These are phyloP conservation scores for Biscutella laevigata DNA, from an alignment of 441 rosid species.

Conservation along the genomic window DNA sequence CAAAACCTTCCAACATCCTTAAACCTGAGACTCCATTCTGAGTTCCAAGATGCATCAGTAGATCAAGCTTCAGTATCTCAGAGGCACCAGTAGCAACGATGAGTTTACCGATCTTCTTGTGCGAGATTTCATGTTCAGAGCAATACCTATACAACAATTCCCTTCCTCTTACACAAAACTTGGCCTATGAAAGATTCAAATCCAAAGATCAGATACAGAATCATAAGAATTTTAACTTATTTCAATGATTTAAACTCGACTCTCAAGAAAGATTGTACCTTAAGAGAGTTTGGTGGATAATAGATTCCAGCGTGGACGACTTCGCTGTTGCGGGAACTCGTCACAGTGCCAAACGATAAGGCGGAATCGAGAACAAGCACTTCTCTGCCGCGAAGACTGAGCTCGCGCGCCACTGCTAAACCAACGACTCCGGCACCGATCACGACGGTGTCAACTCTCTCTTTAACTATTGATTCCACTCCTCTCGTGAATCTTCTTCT, in stretches of 20 bases:
- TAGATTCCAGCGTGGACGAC: slow-evolving; percentile 94
- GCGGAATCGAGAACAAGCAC: slow-evolving; percentile 77
- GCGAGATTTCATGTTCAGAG: slow-evolving; percentile 42
- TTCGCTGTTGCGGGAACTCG: slow-evolving; percentile 83
- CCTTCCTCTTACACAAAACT: slow-evolving; percentile 70
- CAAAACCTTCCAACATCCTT: slow-evolving; percentile 58
- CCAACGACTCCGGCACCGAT: slow-evolving; percentile 92
- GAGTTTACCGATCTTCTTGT: slow-evolving; percentile 72
- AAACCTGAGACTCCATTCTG: slow-evolving; percentile 53
- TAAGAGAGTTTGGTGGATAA: slow-evolving; percentile 64
- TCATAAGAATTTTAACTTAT: too few relatives aligned
- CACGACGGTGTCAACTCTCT: slow-evolving; percentile 72
- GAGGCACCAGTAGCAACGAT: slow-evolving; percentile 59
- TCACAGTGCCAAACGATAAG: slow-evolving; percentile 65
- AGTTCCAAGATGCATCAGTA: slow-evolving; percentile 46
- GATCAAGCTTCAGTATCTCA: slow-evolving; percentile 51
- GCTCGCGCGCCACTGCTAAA: slow-evolving; percentile 62
- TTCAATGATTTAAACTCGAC: too few relatives aligned
- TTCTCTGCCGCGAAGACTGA: slow-evolving; percentile 50
- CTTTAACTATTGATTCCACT: slow-evolving; percentile 28
- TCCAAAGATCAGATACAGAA: too few relatives aligned
- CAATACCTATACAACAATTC: slow-evolving; percentile 61
- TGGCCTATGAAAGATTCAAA: slow-evolving; percentile 44
- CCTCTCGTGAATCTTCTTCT: slow-evolving; percentile 9
- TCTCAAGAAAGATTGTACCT: slow-evolving; percentile 29